Base-by-base conservation (phyloP, 2,329 filamentous ascomycete species). In the Fusarium algeriense region DNA sequence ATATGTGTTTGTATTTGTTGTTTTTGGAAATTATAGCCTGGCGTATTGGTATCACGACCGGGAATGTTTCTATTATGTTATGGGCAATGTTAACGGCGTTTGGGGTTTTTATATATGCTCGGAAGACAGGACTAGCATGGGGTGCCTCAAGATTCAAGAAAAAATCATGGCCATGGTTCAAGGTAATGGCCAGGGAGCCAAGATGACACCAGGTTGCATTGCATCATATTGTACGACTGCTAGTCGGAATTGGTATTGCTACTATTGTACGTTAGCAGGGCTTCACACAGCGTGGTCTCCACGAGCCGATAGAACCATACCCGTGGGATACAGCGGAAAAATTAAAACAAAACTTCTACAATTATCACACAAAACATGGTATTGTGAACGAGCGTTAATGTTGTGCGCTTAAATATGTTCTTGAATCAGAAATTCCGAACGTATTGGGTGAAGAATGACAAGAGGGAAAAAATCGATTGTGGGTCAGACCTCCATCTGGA, bases 61-160 rank as follows among this genome's bases (percentile, higher is more conserved):
- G 53, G 58, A 58, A 41, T 52, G 43, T 64, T 64, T 45, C 28
- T 43, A 38, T 35, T 48, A 45, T 53, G 48, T 45, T 20, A 60
- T 38, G 59, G 60, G 41, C 34, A 8, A 56, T 55, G 55, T 46
- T 50, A 13, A 53, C 30, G 68, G 68, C 60, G 55, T 69, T 53
- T 38, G 15, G 14, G 59, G 37, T 44, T 37, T 46, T 23, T 44
- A 17, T 23, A 45, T 61, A 58, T 73, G 65, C 65, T 72, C 67
- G 65, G 69, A 63, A 60, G 45, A 73, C 65, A 73, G 69, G 40
- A 70, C 69, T 38, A 70, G 65, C 69, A 72, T 61, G 34, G n/a
- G 55, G 45, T 59, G 69, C 48, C 55, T 57, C 40, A 48, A 53
- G 20, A 41, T 37, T 35, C 32, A n/a, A 46, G 57, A 38, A 23